phyloP scores from a whole-genome alignment of 768 basidiomycete species.

The Naganishia vishniacii region DNA sequence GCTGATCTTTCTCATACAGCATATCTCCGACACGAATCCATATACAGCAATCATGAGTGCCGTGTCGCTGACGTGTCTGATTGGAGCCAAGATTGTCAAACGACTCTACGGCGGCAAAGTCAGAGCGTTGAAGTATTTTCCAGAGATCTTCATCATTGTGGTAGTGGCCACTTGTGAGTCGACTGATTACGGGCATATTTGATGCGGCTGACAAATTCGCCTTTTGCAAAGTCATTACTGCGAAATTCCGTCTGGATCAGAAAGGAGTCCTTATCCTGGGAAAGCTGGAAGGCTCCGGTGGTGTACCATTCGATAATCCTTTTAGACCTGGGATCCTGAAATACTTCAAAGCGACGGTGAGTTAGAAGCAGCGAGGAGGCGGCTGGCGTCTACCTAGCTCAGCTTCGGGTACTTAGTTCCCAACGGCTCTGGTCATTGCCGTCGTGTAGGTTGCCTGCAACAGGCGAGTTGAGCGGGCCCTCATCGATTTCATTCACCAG shows the following conservation, averaged over 20 bases:
- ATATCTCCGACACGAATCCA: constrained; percentile 54
- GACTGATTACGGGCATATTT: too few species aligned
- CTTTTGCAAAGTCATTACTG: constrained; percentile 59
- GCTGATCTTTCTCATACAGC: constrained; percentile 63
- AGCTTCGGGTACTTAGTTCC: constrained; percentile 34
- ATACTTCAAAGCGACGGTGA: constrained; percentile 63
- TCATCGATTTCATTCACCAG: constrained; percentile 50
- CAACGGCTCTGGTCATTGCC: constrained; percentile 60
- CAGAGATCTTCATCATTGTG: constrained; percentile 85
- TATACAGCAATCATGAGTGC: constrained; percentile 72
- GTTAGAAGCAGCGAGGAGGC: constrained; percentile 1
- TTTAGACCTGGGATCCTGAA: constrained; percentile 58
- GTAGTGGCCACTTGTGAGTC: constrained; percentile 70
- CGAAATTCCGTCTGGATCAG: constrained; percentile 65
- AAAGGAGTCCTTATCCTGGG: constrained; percentile 81
- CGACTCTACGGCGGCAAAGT: constrained; percentile 31
- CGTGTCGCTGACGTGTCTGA: constrained; percentile 61
- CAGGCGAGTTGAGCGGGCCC: neutral
- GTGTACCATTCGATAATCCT: constrained; percentile 65
- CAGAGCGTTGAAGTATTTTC: constrained; percentile 69
- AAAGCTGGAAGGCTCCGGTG: constrained; percentile 58
- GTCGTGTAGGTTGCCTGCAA: constrained; percentile 57
- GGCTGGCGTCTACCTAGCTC: neutral
- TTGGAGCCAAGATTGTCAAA: constrained; percentile 56
- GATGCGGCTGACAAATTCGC: constrained; percentile 26